Evolutionary conservation across 163 green algal genomes (phyloP), one percentile per base, ranked within the genome.

Genomic region (Scenedesmus sp.): DNA sequence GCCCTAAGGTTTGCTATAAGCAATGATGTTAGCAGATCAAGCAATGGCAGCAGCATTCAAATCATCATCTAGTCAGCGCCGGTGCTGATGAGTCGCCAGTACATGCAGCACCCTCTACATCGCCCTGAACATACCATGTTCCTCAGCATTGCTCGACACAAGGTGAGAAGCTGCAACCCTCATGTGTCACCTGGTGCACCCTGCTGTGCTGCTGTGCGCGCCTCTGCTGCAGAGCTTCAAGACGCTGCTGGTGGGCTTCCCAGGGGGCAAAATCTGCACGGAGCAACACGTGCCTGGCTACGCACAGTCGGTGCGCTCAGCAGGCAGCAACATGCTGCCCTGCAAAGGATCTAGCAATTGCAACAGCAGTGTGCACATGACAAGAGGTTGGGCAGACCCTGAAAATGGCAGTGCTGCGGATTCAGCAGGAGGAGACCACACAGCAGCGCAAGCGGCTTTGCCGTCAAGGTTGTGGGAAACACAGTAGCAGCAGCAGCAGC

Each of bases 191-290:
- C 3, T 77, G 15, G 15, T 77, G 5, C 66, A 77, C 18, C 10
- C 81, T 54, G 81, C 54, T 86, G 16, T 86, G 55, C 54, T 52
- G 54, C 81, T 66, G 18, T 64, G 54, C 81, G n/a, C n/a, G n/a
- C n/a, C n/a, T n/a, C n/a, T n/a, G n/a, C 7, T 18, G 54, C 90
- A 99, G 97, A 96, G 95, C 23, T 89, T 96, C 66, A 95, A 95
- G 16, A 91, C 95, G 0, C 94, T 97, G 23, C 57, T 98, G 2
- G 97, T 98, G 82, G 97, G 97, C n/a, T 95, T 99, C 55, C 97
- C 97, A n/a, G 96, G 98, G 54, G 97, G 97, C 34, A 96, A 96
- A 26, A 93, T 98, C 0, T 99, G 97, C 92, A 96, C 93, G 18
- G 94, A 98, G 88, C 91, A 97, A 88, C 96, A 98, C 87, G 90